Conservation (phyloP, 1,139 yeast genomes). For the Candida dubliniensis region DNA sequence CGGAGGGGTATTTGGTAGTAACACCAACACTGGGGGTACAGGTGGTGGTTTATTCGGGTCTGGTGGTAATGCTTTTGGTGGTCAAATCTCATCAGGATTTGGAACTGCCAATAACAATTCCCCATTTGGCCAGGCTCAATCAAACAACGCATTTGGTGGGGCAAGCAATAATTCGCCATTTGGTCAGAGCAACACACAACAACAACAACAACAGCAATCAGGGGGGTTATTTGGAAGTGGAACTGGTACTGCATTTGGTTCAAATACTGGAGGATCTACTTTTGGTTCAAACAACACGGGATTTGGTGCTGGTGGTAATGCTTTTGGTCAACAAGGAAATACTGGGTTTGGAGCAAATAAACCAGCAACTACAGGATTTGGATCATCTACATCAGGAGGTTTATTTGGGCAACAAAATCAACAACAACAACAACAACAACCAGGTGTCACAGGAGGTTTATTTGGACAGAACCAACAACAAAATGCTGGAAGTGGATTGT, state of each 20-base stretch:
- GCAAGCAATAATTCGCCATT: constrained; percentile 14
- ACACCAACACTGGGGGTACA: constrained; percentile 15
- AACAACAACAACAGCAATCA: constrained; percentile 15
- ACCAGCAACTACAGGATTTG: constrained; percentile 21
- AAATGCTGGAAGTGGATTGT: constrained; percentile 21
- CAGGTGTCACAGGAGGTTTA: constrained; percentile 23
- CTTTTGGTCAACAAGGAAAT: constrained; percentile 17
- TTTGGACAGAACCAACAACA: constrained; percentile 27
- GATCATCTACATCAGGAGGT: constrained; percentile 17
- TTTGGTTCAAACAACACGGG: constrained; percentile 18
- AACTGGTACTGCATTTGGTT: constrained; percentile 15
- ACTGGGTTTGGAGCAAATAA: constrained; percentile 21
- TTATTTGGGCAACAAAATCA: constrained; percentile 18
- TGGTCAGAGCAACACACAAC: constrained; percentile 11
- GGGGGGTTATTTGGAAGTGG: constrained; percentile 21
- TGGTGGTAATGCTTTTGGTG: constrained; percentile 20
- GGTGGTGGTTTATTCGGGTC: constrained; percentile 15
- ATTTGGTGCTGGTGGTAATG: constrained; percentile 18
- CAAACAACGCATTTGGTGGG: constrained; percentile 17
- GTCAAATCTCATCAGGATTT: constrained; percentile 23
- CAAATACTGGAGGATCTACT: constrained; percentile 17
- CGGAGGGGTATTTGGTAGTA: constrained; percentile 20
- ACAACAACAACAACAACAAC: constrained; percentile 13
- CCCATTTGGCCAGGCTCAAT: constrained; percentile 9
- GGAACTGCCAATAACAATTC: constrained; percentile 21